Evolutionary conservation across 495 filamentous ascomycete genomes (phyloP), one percentile per base, ranked within the genome.

Genomic region (Chlorociboria aeruginascens): DNA sequence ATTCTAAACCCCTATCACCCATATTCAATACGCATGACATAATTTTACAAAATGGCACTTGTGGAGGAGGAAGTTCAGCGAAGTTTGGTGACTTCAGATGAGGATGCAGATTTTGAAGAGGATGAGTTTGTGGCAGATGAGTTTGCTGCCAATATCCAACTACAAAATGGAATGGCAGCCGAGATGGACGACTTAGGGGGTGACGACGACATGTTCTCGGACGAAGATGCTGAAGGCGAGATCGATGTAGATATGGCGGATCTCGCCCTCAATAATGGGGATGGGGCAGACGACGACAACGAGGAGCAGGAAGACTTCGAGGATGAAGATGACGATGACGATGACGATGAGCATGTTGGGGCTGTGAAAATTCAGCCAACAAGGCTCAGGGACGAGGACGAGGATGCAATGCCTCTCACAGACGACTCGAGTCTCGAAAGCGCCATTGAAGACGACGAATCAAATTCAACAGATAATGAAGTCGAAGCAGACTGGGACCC

Each of bases 331-430:
- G 85, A 69, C 3, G 70, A 62, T 14, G 60, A 69, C n/a, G 72
- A 71, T 10, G 68, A 76, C 29, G 69, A 66, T 38, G 84, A 85
- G 59, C 76, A 80, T 13, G 85, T 89, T 41, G 82, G 82, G 1
- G 82, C 84, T 13, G 85, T 89, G 7, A 87, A 88, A 57, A 71
- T 83, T 29, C 69, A 70, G 44, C 77, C 78, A 8, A 71, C 74
- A 38, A 66, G 72, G 14, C 71, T 70, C 3, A 66, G 72, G 36
- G 61, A 72, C 46, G 54, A 72, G 38, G 56, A 74, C 54, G 40
- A 60, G 9, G 61, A 70, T 45, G 69, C 64, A 0, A 59, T 65
- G 43, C 60, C 55, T 20, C 60, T 52, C 8, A 55, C 54, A 13
- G 71, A 68, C 14, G 67, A 63, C 50, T 66, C 56, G 29, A 69